Conservation (phyloP, 2,329 filamentous ascomycete species). For the Xylaria sp. region DNA sequence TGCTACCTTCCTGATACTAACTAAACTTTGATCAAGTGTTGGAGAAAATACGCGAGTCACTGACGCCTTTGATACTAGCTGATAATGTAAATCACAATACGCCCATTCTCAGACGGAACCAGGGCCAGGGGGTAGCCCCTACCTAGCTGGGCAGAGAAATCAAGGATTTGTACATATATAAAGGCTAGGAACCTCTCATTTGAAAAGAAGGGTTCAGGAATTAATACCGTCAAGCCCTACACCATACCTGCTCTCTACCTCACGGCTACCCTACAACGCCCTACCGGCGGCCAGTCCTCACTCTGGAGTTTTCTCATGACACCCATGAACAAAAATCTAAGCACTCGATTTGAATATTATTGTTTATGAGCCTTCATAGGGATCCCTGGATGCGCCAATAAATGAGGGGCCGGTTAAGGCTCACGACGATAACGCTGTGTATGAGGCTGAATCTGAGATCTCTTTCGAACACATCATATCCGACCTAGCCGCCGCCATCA, state of each 20-base stretch:
- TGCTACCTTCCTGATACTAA: background rate
- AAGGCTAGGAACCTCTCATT: too few relatives aligned
- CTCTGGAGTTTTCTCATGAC: too few relatives aligned
- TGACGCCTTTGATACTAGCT: constrained; percentile 32
- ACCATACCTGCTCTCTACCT: too few relatives aligned
- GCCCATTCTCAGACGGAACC: too few relatives aligned
- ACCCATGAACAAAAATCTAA: constrained; percentile 12
- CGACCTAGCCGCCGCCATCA: constrained; percentile 36
- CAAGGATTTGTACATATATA: too few relatives aligned
- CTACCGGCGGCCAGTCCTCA: too few relatives aligned
- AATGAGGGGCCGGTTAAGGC: constrained; percentile 29
- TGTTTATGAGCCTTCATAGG: constrained; percentile 46
- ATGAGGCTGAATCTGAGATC: constrained; percentile 41
- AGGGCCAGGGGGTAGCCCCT: too few relatives aligned
- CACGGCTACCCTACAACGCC: too few relatives aligned
- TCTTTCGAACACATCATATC: constrained; percentile 38
- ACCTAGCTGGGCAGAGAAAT: too few relatives aligned
- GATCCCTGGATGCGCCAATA: constrained; percentile 44
- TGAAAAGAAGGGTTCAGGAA: too few relatives aligned
- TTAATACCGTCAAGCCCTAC: too few relatives aligned
- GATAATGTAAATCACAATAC: constrained; percentile 7
- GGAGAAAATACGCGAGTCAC: constrained; percentile 41
- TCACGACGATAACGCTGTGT: constrained; percentile 31
- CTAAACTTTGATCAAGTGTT: constrained; percentile 32
- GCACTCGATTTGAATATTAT: constrained; percentile 45